Base-by-base conservation (phyloP, 176 grass and related monocot genomes). In the Rhynchospora tenuis region DNA sequence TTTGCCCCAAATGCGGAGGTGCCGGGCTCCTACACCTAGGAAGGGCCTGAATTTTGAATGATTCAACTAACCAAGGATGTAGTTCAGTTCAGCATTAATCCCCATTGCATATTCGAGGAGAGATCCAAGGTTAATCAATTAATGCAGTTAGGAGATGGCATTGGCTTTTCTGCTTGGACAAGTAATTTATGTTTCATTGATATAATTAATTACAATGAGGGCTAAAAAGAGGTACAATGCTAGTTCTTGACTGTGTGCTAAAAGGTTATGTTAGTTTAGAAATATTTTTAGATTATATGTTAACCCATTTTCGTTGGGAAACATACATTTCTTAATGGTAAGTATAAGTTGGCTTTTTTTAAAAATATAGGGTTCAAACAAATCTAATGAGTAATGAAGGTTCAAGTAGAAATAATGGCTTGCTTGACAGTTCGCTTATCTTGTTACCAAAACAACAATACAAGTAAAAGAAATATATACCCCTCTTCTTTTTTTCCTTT, bases 1-100 rank as follows among this genome's bases (percentile, higher is more conserved):
- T 86, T 42, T 97, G 94, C 82, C 94, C 94, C 51, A 93, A 97
- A 85, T 97, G 94, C 65, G 89, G 89, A 56, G 92, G 89, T 85
- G 70, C 85, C 59, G 71, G 85, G 60, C 94, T 97, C 52, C 83
- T 97, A 65, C 94, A 93, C 89, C 85, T 97, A 73, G 88, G 91
- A 71, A 54, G 89, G 14, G 80, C 43, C 13, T 82, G 44, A 82
- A 31, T 52, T 76, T 56, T 77, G 14, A 26, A 77, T 54, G 48
- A 55, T 56, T 77, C 19, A 77, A 77, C 50, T 77, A 77, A 56
- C 73, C 47, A 77, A 31, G 17, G 26, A 77, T 77, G 50, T 56
- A 76, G 24, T 46, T 52, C 5, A 2, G 48, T 23, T 52, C 4
- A 5, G 44, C 70, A 73, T 73, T 48, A 48, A 23, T 75, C 23